These are phyloP conservation scores for Cinchona pubescens DNA, from an alignment of 257 asterid species.

Conservation along the genomic window DNA sequence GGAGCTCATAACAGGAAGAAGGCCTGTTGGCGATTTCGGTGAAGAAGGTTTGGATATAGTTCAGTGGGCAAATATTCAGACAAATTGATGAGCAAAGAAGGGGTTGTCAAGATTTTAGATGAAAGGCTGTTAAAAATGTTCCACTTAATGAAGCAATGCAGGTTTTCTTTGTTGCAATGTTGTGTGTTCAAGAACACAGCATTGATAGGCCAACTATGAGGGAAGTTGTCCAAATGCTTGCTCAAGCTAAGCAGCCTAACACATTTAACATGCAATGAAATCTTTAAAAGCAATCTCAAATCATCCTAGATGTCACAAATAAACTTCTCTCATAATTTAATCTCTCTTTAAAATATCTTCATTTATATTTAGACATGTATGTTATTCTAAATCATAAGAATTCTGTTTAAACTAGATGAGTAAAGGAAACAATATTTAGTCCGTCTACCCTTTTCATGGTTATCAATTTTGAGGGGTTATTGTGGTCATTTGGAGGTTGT, in stretches of 20 bases:
- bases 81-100: slow-evolving; percentile 43
- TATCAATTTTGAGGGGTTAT: neutral
- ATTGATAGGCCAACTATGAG: slow-evolving; percentile 43
- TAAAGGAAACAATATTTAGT: no score
- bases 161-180: slow-evolving; percentile 44
- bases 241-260: slow-evolving; percentile 43
- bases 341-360: no score
- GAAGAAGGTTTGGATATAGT: slow-evolving; percentile 39
- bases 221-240: slow-evolving; percentile 49
- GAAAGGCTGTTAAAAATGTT: slow-evolving; percentile 36
- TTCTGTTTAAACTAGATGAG: no score
- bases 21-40: slow-evolving; percentile 37
- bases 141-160: slow-evolving; percentile 39
- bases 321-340: no score
- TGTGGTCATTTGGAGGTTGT: neutral
- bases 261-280: slow-evolving; percentile 39
- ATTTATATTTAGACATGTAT: no score
- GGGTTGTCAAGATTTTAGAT: slow-evolving; percentile 36
- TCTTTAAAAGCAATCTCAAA: neutral
- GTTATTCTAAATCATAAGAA: no score
- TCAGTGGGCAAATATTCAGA: slow-evolving; percentile 36
- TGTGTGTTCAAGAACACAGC: slow-evolving; percentile 44
- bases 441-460: no score
- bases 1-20: no score
- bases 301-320: no score